Conservation (phyloP, 2,329 filamentous ascomycete genomes). For the Colletotrichum graminicola region DNA sequence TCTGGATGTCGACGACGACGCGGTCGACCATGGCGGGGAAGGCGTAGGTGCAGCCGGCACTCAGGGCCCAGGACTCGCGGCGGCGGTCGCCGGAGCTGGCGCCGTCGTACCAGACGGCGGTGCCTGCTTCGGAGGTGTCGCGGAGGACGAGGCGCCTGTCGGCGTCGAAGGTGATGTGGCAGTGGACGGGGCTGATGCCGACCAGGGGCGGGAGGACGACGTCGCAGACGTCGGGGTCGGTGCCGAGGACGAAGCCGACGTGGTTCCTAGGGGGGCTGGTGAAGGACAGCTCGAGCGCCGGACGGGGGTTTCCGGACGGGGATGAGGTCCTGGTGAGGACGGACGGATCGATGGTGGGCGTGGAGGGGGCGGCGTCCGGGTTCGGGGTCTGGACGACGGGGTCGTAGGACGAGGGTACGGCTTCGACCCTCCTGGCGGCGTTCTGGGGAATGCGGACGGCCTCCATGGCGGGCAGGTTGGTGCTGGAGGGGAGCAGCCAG, state of each 20-base stretch:
- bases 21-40: slow-evolving; percentile 52
- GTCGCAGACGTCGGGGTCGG: slow-evolving; percentile 53
- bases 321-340: slow-evolving; percentile 20
- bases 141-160: slow-evolving; percentile 54
- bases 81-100: slow-evolving; percentile 53
- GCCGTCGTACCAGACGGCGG: slow-evolving; percentile 59
- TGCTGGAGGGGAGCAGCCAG: slow-evolving; percentile 41
- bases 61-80: slow-evolving; percentile 54
- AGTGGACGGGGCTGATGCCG: slow-evolving; percentile 54
- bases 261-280: slow-evolving; percentile 50
- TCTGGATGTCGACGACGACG: slow-evolving; percentile 56
- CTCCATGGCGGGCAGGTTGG: slow-evolving; percentile 40
- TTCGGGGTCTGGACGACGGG: slow-evolving; percentile 25
- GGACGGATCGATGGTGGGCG: slow-evolving; percentile 36
- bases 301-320: slow-evolving; percentile 14
- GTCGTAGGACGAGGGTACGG: slow-evolving; percentile 30
- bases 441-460: slow-evolving; percentile 38
- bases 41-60: slow-evolving; percentile 49
- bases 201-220: slow-evolving; percentile 52
- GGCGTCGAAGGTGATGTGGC: slow-evolving; percentile 55
- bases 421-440: slow-evolving; percentile 28
- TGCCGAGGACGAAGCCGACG: slow-evolving; percentile 55
- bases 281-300: slow-evolving; percentile 54
- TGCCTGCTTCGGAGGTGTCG: slow-evolving; percentile 54
- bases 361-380: slow-evolving; percentile 12